Evolutionary conservation across 176 grass and related monocot genomes (phyloP), one percentile per base, ranked within the genome.

Genomic region (Echinochloa phyllopogon): DNA sequence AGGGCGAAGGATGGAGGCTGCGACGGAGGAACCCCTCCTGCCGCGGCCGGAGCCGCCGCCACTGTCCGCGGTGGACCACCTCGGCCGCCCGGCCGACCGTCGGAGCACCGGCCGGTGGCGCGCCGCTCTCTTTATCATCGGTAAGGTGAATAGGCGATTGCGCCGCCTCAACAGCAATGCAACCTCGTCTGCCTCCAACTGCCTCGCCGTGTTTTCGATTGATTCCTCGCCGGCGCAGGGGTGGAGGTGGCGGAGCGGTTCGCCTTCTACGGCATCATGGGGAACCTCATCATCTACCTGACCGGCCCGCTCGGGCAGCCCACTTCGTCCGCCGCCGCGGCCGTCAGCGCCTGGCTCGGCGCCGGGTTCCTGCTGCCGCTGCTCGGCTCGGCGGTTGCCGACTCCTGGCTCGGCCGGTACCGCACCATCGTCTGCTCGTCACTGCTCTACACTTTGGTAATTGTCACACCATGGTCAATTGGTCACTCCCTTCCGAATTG

Each of bases 331-430:
- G 89, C 89, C 1, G 84, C 89, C 5, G 84, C 66, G 15, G 27
- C 84, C 10, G 33, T 73, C 27, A 91, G 76, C 82, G 53, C 60
- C 29, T 33, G 29, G 29, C 29, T 33, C 1, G 81, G 89, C 4
- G 41, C 5, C 9, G n/a, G 68, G 7, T 71, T 8, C 40, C 39
- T 91, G 47, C 58, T 87, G 23, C 81, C 89, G 37, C 79, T 91
- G 40, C 27, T 91, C 9, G 85, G 89, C 8, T 85, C 89, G 9
- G 39, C 49, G 33, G 62, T 97, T 36, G 91, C 94, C 43, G 94
- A 97, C 76, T 94, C 89, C 10, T 97, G 88, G 83, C 84, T 97
- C 3, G 94, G 94, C 1, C 81, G 94, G 4, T 94, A 93, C 73
- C 81, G 91, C 57, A 89, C 86, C 78, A 82, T 94, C 52, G 82